These are phyloP conservation scores for Capronia coronata DNA, from an alignment of 2,329 filamentous ascomycete genomes.

Conservation along the genomic window DNA sequence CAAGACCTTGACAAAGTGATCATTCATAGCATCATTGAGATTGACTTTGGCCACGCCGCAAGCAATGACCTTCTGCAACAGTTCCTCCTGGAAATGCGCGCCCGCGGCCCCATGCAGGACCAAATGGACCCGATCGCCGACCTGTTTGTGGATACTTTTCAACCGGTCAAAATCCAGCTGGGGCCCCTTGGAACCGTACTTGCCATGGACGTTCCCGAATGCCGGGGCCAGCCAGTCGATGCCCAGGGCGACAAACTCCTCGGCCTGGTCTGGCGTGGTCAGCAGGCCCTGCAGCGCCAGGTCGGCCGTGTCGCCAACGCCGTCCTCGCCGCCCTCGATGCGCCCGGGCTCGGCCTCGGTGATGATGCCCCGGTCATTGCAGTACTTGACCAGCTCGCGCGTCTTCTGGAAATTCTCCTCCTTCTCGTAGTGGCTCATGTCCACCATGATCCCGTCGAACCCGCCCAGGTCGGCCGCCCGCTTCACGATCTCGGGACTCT, in stretches of 20 bases:
- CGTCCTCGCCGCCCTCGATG: slow-evolving; percentile 69
- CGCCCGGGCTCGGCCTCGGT: slow-evolving; percentile 65
- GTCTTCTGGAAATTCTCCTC: slow-evolving; percentile 62
- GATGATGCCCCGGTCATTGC: slow-evolving; percentile 59
- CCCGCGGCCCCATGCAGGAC: slow-evolving; percentile 56
- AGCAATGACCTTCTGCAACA: slow-evolving; percentile 49
- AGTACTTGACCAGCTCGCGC: slow-evolving; percentile 55
- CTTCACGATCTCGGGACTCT: slow-evolving; percentile 52
- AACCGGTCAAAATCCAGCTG: slow-evolving; percentile 40
- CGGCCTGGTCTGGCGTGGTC: slow-evolving; percentile 62
- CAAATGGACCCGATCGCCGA: slow-evolving; percentile 46
- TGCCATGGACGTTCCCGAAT: slow-evolving; percentile 70
- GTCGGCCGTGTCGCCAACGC: slow-evolving; percentile 61
- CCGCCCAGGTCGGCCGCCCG: slow-evolving; percentile 54
- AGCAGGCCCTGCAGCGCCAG: slow-evolving; percentile 45
- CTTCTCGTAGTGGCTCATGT: slow-evolving; percentile 67
- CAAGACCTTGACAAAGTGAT: slow-evolving; percentile 44
- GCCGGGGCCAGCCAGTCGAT: slow-evolving; percentile 71
- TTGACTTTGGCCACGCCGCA: slow-evolving; percentile 53
- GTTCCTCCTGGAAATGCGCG: slow-evolving; percentile 50
- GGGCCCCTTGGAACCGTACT: slow-evolving; percentile 49
- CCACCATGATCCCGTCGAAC: slow-evolving; percentile 71
- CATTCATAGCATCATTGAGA: slow-evolving; percentile 22
- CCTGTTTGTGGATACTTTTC: slow-evolving; percentile 44
- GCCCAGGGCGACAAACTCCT: slow-evolving; percentile 63